These are phyloP conservation scores for Nakazawaea wyomingensis DNA, from an alignment of 805 yeast species.

Conservation along the genomic window DNA sequence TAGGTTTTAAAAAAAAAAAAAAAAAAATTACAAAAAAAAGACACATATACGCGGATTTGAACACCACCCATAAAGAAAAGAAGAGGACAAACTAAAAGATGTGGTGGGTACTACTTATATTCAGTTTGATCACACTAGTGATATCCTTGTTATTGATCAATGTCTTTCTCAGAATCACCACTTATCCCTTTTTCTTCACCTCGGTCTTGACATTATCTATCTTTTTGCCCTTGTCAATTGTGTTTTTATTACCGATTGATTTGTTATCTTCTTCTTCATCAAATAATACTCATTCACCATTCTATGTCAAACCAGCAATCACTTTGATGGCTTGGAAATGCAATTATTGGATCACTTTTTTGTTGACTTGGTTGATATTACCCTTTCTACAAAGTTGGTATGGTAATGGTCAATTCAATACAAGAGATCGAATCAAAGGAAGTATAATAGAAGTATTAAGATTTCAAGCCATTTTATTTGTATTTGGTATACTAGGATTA, in stretches of 20 bases:
- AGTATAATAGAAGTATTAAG: conserved; percentile 52
- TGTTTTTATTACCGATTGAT: conserved; percentile 71
- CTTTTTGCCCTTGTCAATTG: conserved; percentile 69
- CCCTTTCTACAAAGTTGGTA: conserved; percentile 73
- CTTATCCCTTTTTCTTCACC: conserved; percentile 37
- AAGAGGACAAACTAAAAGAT: no score
- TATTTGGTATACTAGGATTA: conserved; percentile 46
- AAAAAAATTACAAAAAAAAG: no score
- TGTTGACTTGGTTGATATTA: conserved; percentile 70
- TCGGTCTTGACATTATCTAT: conserved; percentile 53
- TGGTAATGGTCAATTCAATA: conserved; percentile 60
- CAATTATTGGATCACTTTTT: conserved; percentile 76
- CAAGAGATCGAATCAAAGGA: conserved; percentile 42
- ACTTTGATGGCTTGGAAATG: conserved; percentile 63
- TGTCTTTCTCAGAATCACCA: conserved; percentile 27
- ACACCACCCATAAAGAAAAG: no score
- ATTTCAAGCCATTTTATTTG: conserved; percentile 55
- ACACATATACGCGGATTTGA: no score
- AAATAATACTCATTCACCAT: conserved; percentile 30
- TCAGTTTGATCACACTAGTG: conserved; percentile 21
- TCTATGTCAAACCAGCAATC: conserved; percentile 40
- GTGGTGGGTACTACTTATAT: conserved; percentile 22
- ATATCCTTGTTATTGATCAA: conserved; percentile 30
- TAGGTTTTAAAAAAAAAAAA: no score
- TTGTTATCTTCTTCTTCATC: conserved; percentile 51